Conservation (phyloP, 2,329 filamentous ascomycete genomes). For the Colletotrichum coccodes region DNA sequence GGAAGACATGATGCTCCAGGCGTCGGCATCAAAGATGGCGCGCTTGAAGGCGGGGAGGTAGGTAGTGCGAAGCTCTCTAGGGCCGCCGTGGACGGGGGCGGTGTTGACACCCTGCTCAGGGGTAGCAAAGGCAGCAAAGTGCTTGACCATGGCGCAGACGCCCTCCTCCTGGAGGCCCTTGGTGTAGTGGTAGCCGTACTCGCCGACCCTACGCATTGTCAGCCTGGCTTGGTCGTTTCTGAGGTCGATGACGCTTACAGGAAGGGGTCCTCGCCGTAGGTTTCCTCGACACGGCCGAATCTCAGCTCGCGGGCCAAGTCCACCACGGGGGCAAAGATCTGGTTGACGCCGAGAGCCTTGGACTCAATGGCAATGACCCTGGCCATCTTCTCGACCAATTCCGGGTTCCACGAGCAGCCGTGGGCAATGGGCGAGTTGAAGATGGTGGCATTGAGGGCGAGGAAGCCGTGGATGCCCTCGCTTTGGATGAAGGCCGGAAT, state of each 20-base stretch:
- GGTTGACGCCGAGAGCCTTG: constrained; percentile 74
- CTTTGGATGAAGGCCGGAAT: constrained; percentile 80
- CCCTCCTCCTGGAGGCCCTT: constrained; percentile 71
- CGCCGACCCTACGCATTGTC: constrained; percentile 58
- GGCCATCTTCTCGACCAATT: constrained; percentile 73
- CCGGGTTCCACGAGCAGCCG: constrained; percentile 76
- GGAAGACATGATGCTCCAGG: constrained; percentile 77
- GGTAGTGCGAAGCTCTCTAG: constrained; percentile 64
- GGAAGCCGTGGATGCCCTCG: constrained; percentile 79
- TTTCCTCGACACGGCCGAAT: constrained; percentile 80
- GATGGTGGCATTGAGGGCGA: constrained; percentile 78
- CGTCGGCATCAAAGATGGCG: constrained; percentile 76
- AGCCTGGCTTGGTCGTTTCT: not conserved
- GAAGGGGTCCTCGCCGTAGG: constrained; percentile 75
- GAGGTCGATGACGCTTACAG: constrained; percentile 49
- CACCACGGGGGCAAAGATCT: constrained; percentile 76
- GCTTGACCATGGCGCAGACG: constrained; percentile 79
- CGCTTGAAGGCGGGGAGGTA: constrained; percentile 72
- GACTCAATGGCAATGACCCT: constrained; percentile 73
- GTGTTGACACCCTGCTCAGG: constrained; percentile 81
- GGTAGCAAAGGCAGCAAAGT: constrained; percentile 75
- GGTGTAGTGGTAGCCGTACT: constrained; percentile 69
- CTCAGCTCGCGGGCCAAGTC: constrained; percentile 78
- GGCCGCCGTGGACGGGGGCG: constrained; percentile 64
- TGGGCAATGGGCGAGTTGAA: constrained; percentile 82